phyloP scores from a whole-genome alignment of 352 stramenopile genomes.

The Phytophthora syringae region DNA sequence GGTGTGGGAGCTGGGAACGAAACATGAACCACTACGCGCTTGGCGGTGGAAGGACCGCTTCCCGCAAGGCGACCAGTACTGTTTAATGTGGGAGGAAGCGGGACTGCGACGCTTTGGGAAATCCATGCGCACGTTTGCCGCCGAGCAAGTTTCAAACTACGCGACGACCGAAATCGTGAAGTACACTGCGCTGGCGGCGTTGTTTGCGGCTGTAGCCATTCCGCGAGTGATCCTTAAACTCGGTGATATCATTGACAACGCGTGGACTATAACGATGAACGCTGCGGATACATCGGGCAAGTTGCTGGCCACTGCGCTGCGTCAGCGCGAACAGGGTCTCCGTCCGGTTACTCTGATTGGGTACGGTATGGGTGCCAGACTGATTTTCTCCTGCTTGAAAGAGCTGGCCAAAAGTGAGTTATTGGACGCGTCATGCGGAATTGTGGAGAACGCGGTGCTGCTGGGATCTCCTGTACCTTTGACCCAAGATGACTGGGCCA shows the following conservation, averaged over 20 bases:
- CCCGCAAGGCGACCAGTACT: conserved; percentile 84
- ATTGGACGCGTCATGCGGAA: conserved; percentile 66
- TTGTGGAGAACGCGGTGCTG: conserved; percentile 90
- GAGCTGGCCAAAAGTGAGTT: conserved; percentile 69
- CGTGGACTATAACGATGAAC: conserved; percentile 87
- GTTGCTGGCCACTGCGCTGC: conserved; percentile 73
- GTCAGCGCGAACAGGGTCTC: conserved; percentile 71
- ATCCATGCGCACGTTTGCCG: conserved; percentile 82
- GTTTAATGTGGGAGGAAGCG: conserved; percentile 79
- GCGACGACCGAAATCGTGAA: conserved; percentile 79
- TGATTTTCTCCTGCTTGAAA: conserved; percentile 92
- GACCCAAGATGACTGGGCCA: conserved; percentile 68
- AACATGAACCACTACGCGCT: conserved; percentile 53
- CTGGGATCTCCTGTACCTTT: conserved; percentile 82
- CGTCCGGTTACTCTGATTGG: conserved; percentile 90
- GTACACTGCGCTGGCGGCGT: conserved; percentile 71
- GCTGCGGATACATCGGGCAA: conserved; percentile 73
- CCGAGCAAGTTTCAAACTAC: conserved; percentile 69
- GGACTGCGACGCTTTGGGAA: conserved; percentile 77
- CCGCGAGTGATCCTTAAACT: conserved; percentile 73
- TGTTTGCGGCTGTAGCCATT: conserved; percentile 80
- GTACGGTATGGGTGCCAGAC: conserved; percentile 88
- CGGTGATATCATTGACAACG: conserved; percentile 85
- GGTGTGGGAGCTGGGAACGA: conserved; percentile 39
- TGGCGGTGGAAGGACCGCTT: conserved; percentile 90